A percentile compares a stretch with the other conserved stretches of the same genome.
Conservation (phyloP, 1,284 basidiomycete species). For the Heterobasidion parviporum region DNA sequence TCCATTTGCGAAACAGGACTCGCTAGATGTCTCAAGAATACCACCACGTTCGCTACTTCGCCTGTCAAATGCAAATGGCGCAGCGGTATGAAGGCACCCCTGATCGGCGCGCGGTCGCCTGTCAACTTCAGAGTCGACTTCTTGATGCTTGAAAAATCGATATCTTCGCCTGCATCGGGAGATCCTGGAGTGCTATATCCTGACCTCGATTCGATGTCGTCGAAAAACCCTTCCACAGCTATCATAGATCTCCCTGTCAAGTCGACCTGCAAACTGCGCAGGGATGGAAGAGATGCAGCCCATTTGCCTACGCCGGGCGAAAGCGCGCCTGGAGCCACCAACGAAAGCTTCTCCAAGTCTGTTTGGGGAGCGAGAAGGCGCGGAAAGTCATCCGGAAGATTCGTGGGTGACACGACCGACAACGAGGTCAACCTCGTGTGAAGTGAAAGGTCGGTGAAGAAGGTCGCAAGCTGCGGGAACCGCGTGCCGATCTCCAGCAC, state of each 20-base stretch:
- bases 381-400: slow-evolving; percentile 61
- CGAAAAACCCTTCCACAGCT: slow-evolving; percentile 70
- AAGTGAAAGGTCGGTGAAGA: slow-evolving; percentile 54
- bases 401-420: slow-evolving; percentile 58
- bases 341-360: slow-evolving; percentile 48
- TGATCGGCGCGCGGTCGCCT: slow-evolving; percentile 19
- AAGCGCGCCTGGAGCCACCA: slow-evolving; percentile 65
- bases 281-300: slow-evolving; percentile 48
- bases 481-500: slow-evolving; percentile 52
- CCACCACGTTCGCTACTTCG: slow-evolving; percentile 55
- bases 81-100: slow-evolving; percentile 45
- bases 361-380: slow-evolving; percentile 52
- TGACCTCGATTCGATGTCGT: slow-evolving; percentile 49
- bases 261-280: slow-evolving; percentile 60
- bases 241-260: slow-evolving; percentile 56
- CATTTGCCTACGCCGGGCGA: slow-evolving; percentile 61
- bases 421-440: slow-evolving; percentile 55
- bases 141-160: slow-evolving; percentile 63
- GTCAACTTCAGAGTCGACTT: slow-evolving; percentile 57
- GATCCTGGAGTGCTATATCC: slow-evolving; percentile 55
- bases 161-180: slow-evolving; percentile 63
- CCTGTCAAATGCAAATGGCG: slow-evolving; percentile 58
- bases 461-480: slow-evolving; percentile 47
- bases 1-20: slow-evolving; percentile 55
- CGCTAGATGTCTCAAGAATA: slow-evolving; percentile 60